Base-by-base conservation (phyloP, 2,329 filamentous ascomycete genomes). In the Botryotinia convoluta region DNA sequence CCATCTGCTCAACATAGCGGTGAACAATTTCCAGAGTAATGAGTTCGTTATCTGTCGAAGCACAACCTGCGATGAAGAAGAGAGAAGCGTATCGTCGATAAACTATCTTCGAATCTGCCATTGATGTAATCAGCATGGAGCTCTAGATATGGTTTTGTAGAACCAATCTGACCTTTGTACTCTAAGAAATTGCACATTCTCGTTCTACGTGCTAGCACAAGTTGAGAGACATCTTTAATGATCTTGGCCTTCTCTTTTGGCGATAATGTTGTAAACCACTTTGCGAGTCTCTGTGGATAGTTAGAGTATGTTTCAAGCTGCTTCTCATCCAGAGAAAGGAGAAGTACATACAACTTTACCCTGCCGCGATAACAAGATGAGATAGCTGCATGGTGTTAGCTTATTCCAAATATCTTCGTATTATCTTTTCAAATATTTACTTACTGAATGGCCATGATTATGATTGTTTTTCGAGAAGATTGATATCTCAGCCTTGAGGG, bases 101-200 rank as follows among this genome's bases (percentile, higher is more conserved):
- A 74, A 99, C 95, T 79, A 99, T 95, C 85, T 99, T 99, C 79
- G 93, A 97, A 84, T 99, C 96, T 98, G 77, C 74, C 69, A 57
- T 72, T 78, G 76, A 72, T 54, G 63, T 48, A 51, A 22, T 79
- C 70, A 80, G 77, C 65, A 65, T 70, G 32, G 51, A 26, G 37
- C 16, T 26, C 68, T 32, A 32, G 57, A 35, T 62, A 26, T 59
- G 16, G 35, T 12, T 39, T 45, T 37, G 22, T 37, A 18, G 35
- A 44, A 71, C 42, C 35, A 69, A 12, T 29, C 82, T 67, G 78
- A 97, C 95, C 95, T 90, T 99, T 99, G 85, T 99, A 99, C 83
- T 99, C 96, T 75, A 99, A 89, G 84, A 99, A 99, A 85, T 99
- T 99, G 89, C 96, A 99, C 96, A 99, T 99, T 83, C 96, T 94